Base-by-base conservation (phyloP, 768 basidiomycete species). In the Pulveroboletus sp. region DNA sequence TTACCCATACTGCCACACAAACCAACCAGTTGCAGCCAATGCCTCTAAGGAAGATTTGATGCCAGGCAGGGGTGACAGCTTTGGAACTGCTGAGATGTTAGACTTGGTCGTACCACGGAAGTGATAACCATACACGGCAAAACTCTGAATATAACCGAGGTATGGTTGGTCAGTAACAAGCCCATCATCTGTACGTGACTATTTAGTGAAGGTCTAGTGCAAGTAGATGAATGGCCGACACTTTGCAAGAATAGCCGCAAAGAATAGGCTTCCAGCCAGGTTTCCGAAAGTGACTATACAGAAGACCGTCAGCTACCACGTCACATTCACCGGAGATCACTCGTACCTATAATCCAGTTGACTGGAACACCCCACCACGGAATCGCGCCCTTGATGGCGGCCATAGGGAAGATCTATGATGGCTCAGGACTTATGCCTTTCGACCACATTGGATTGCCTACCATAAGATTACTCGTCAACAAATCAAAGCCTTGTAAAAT, bases 11-110 rank as follows among this genome's bases (percentile, higher is more conserved):
- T 2, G 84, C 86, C 6, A 86, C 67, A 52, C 76, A 84, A 33
- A 88, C 86, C 1, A 88, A 73, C 84, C 84, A 88, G 56, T 88
- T 88, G 56, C 86, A 88, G 6, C 78, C 86, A 54, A 88, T 84
- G 0, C 85, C 86, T 14, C 84, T 73, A 17, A 88, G 66, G 67
- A 88, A 81, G 33, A 88, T 82, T 61, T 88, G 80, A 62, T 86
- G 73, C 84, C 84, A 88, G 30, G 74, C 65, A 2, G 86, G 86
- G 10, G 80, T 78, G 1, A 68, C 67, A 1, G 84, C 85, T 61
- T 86, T 88, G 35, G 77, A 63, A 40, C 85, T 86, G 43, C 15
- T 31, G 15, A 41, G 14, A 33, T 21, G 31, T 47, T n/a, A 62
- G 39, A 28, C 44, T 35, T 39, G 26, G 47, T 45, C 47, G 24